These are phyloP conservation scores for Osmozyma mogii DNA, from an alignment of 805 yeast species.

Conservation along the genomic window DNA sequence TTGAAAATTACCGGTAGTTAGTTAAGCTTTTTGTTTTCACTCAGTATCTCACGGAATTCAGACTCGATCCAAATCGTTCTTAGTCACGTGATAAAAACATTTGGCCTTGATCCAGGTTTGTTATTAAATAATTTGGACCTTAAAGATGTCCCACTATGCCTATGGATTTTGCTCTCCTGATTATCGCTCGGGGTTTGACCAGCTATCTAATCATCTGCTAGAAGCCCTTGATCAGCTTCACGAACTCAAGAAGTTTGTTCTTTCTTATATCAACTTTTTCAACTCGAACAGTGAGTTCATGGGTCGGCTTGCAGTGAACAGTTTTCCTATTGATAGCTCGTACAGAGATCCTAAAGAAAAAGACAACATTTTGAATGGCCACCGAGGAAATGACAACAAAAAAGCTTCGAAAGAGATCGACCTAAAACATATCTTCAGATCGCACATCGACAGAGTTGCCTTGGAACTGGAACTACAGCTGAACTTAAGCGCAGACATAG, in stretches of 20 bases:
- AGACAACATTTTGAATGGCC: neutral
- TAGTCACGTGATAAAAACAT: no score
- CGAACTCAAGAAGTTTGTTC: slow-evolving; percentile 30
- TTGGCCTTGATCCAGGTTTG: neutral
- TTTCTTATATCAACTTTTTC: slow-evolving; percentile 28
- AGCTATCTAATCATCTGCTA: slow-evolving; percentile 20
- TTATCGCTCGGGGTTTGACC: slow-evolving; percentile 28
- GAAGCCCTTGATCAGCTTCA: slow-evolving; percentile 32
- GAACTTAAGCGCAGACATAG: slow-evolving; percentile 25
- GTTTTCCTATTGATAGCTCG: slow-evolving; percentile 17
- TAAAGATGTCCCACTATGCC: slow-evolving; percentile 15
- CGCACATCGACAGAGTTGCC: slow-evolving; percentile 26
- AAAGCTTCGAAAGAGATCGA: slow-evolving; percentile 19
- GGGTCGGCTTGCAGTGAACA: slow-evolving; percentile 18
- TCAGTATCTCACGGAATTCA: no score
- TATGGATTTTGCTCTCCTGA: slow-evolving; percentile 37
- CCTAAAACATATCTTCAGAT: slow-evolving; percentile 18
- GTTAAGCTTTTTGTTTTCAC: no score
- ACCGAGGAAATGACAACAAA: slow-evolving; percentile 3
- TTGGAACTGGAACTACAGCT: slow-evolving; percentile 19
- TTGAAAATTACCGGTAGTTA: neutral
- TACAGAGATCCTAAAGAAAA: slow-evolving; percentile 9
- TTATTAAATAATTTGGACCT: neutral
- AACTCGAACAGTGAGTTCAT: slow-evolving; percentile 28
- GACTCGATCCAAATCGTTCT: no score